These are phyloP conservation scores for Physcomitrellopsis africana DNA, from an alignment of 225 moss, liverwort and hornwort species.

Conservation along the genomic window DNA sequence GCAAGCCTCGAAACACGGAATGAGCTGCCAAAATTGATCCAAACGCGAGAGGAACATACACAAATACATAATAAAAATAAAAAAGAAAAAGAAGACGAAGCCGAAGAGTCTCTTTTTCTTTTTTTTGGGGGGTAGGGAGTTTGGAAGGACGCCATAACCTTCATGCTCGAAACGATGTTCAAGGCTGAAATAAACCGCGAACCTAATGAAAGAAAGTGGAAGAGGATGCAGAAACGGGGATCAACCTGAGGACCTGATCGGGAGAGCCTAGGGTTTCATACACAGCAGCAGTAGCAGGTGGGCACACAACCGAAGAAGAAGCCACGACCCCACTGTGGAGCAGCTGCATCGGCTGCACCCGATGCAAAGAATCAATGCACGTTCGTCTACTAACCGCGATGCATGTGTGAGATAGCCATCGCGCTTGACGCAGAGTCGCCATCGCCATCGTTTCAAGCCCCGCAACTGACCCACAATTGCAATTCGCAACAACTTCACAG, in stretches of 20 bases:
- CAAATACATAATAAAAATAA: too few species aligned
- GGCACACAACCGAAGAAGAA: conserved; percentile 55
- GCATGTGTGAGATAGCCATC: conserved; percentile 33
- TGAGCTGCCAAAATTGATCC: background rate
- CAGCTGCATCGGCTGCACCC: conserved; percentile 26
- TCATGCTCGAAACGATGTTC: background rate
- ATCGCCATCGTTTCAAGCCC: conserved; percentile 24
- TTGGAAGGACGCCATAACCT: too few species aligned
- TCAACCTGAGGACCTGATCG: conserved; percentile 80
- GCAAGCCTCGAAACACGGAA: background rate
- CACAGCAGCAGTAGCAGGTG: conserved; percentile 73
- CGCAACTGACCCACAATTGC: background rate
- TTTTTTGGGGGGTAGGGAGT: too few species aligned
- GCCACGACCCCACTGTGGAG: conserved; percentile 30
- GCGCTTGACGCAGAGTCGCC: conserved; percentile 40
- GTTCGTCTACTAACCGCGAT: conserved; percentile 22
- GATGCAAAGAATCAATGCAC: conserved; percentile 22
- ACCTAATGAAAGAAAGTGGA: background rate
- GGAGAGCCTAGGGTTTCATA: conserved; percentile 80
- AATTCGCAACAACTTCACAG: background rate
- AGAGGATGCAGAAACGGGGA: conserved; percentile 11
- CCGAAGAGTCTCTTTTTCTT: too few species aligned
- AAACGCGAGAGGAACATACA: background rate
- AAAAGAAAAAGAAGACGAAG: too few species aligned
- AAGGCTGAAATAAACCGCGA: background rate